phyloP scores from a whole-genome alignment of 1,284 basidiomycete species.

The Xerocomus minutiporus region DNA sequence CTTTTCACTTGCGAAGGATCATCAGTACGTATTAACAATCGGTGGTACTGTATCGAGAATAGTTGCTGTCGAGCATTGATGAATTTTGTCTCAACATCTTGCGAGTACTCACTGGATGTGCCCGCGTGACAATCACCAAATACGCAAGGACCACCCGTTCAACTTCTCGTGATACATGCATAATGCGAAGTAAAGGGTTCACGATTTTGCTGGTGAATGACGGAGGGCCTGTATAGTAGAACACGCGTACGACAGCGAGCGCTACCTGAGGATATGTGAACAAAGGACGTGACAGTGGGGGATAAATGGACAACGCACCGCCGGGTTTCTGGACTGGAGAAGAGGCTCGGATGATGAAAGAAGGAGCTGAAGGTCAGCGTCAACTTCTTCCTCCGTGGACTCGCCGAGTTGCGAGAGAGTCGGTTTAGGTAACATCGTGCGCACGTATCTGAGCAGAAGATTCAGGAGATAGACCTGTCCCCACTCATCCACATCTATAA shows the following conservation, averaged over 20 bases:
- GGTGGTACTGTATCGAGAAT: constrained; percentile 55
- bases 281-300: not conserved
- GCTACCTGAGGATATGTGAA: constrained; percentile 56
- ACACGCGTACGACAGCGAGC: constrained; percentile 63
- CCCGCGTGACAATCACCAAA: constrained; percentile 57
- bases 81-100: not conserved
- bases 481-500: constrained; percentile 96
- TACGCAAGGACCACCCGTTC: constrained; percentile 72
- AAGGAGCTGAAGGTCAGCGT: constrained; percentile 74
- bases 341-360: constrained; percentile 71
- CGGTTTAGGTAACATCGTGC: constrained; percentile 80
- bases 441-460: constrained; percentile 78
- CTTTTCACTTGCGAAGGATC: constrained; percentile 65
- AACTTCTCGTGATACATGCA: constrained; percentile 61
- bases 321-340: constrained; percentile 81
- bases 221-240: constrained; percentile 70
- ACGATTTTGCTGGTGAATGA: constrained; percentile 54
- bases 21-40: constrained; percentile 65
- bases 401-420: constrained; percentile 34
- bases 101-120: constrained; percentile 51
- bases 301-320: constrained; percentile 45
- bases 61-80: constrained; percentile 42
- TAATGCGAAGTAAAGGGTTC: constrained; percentile 64
- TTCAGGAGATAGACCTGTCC: constrained; percentile 82
- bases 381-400: constrained; percentile 45